Evolutionary conservation across 441 rosid species (phyloP), one percentile per base, ranked within the genome.

Genomic region (Populus tomentosa): DNA sequence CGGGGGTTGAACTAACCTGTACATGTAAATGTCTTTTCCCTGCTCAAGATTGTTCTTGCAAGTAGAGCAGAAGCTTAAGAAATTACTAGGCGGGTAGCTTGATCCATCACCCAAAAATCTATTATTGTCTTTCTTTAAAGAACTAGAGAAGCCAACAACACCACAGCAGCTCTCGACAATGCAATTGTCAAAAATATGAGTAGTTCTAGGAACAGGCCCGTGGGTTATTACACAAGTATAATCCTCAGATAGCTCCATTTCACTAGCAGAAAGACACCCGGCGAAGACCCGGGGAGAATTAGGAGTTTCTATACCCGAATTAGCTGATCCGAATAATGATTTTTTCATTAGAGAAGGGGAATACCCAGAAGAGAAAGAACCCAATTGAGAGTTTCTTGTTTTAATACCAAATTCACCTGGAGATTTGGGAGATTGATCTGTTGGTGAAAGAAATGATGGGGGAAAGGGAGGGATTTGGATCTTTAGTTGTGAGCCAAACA

Each of bases 11-110:
- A 42, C 92, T 46, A 76, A 92, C 98, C 94, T 92, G 93, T 95
- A 93, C 87, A 95, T 93, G 93, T 84, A 95, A 75, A 92, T 92
- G 87, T 95, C 98, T 69, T 88, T 89, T 75, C 94, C 93, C 75
- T 84, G 91, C 46, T 84, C 93, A 83, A 95, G 93, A 81, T 78
- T 86, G 88, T 89, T 92, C 87, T 89, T 92, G 87, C 98, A 94
- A 79, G 86, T 56, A 74, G 88, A 85, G 69, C 98, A 95, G 78
- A 46, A 84, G 87, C 97, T 90, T 70, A 90, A 92, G 72, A 95
- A 95, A 75, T 78, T 86, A 71, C 88, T 85, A 14, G 92, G 80
- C 32, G 89, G 85, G 69, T 80, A 79, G 72, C 65, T 74, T 61
- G 74, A 76, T 62, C 80, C 71, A 75, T 84, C 72, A 56, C 79